Conservation (phyloP, 116 monocot species). For the Phalaenopsis hybrid region DNA sequence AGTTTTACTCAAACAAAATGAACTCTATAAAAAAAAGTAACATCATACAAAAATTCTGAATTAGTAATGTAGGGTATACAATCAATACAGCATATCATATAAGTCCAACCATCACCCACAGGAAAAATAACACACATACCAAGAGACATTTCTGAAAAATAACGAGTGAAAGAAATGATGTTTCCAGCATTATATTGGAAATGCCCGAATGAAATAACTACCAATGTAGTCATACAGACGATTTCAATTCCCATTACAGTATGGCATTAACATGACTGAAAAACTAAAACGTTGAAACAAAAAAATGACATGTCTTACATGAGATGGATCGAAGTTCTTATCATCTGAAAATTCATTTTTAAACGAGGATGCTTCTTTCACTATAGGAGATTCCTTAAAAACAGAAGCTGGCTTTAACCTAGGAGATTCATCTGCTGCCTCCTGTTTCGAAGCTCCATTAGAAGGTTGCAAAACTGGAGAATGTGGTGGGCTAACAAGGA, state of each 20-base stretch:
- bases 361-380: slow-evolving; percentile 21
- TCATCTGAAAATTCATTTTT: slow-evolving; percentile 16
- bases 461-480: slow-evolving; percentile 43
- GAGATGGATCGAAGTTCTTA: slow-evolving; percentile 25
- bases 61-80: neutral
- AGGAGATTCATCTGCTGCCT: slow-evolving; percentile 14
- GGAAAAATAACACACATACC: neutral
- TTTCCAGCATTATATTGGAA: too few relatives aligned
- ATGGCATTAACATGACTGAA: neutral
- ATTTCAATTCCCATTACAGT: neutral
- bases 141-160: too few relatives aligned
- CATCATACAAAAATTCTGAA: neutral
- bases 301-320: slow-evolving; percentile 30
- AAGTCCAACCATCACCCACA: neutral
- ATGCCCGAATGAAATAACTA: too few relatives aligned
- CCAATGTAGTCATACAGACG: too few relatives aligned
- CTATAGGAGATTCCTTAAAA: slow-evolving; percentile 19
- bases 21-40: neutral
- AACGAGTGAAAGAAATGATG: too few relatives aligned
- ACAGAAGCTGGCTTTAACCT: slow-evolving; percentile 13
- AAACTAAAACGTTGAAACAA: neutral
- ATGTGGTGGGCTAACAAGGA: slow-evolving; percentile 64
- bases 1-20: neutral
- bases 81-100: neutral
- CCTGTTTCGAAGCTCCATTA: slow-evolving; percentile 57